phyloP scores from a whole-genome alignment of 2,329 filamentous ascomycete genomes.

The Paecilomyces niveus region DNA sequence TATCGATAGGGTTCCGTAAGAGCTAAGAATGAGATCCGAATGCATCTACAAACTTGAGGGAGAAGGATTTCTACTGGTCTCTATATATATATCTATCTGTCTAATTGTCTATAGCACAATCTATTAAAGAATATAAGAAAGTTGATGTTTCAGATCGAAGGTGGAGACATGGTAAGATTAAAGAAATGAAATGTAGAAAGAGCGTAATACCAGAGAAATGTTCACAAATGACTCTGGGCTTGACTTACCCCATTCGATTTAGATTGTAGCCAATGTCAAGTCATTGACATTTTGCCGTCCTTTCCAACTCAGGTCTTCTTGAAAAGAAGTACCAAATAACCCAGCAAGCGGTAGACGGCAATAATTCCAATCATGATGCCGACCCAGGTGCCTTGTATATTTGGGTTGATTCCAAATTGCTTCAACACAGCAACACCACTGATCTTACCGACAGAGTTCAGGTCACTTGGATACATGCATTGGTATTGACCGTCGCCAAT shows the following conservation, averaged over 20 bases:
- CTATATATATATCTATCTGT: neutral
- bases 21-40: too few relatives aligned
- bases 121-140: neutral
- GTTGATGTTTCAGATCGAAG: neutral
- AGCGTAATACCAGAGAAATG: too few relatives aligned
- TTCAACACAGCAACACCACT: constrained; percentile 63
- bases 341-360: constrained; percentile 62
- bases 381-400: constrained; percentile 62
- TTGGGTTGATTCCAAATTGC: constrained; percentile 47
- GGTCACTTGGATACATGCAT: constrained; percentile 63
- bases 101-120: neutral
- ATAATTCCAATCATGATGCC: constrained; percentile 75
- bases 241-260: neutral
- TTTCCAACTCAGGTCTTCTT: neutral
- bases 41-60: neutral
- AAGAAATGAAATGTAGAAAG: too few relatives aligned
- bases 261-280: neutral
- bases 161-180: neutral
- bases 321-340: constrained; percentile 30
- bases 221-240: too few relatives aligned
- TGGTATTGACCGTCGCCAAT: constrained; percentile 41
- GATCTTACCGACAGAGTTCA: constrained; percentile 61
- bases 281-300: too few relatives aligned
- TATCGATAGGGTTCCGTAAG: too few relatives aligned
- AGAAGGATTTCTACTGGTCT: neutral